Base-by-base conservation (phyloP, 2,329 filamentous ascomycete species). In the Volutella citrinella region DNA sequence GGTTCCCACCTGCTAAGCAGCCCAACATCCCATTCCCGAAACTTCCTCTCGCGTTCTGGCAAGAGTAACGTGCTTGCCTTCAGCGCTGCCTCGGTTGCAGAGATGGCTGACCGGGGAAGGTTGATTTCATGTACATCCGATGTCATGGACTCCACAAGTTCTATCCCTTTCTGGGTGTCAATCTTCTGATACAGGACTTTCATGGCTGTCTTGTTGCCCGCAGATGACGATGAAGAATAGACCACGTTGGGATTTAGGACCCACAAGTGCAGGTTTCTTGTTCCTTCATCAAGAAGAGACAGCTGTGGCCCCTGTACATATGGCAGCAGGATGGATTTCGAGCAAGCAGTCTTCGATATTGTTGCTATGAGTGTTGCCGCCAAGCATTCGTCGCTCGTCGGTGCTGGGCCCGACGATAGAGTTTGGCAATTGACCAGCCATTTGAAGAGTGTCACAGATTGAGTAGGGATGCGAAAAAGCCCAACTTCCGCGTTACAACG, bases 21-120 rank as follows among this genome's bases (percentile, higher is more conserved):
- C 3, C 80, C 81, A 6, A 87, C 78, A 17, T 71, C 70, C 82
- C 82, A 88, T n/a, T 72, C 74, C 52, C 76, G 69, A 45, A 85
- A 84, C 18, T 49, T 61, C 36, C 77, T 68, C 39, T 82, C 76
- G 8, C 63, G 63, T 1, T 46, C 53, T 3, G 83, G 82, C 8
- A 87, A 54, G 12, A 78, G 51, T 4, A 42, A 25, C 21, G 69
- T 75, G 44, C 73, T 80, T 7, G 51, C 52, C 10, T 63, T 52
- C 17, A 88, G 59, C 9, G 56, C 60, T 6, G 49, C 42, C 2
- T 57, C 46, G 7, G 82, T 56, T 19, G 63, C 61, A 6, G 54
- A 37, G 18, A 82, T 74, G 5, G 76, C 66, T 5, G 66, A 60
- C 3, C 41, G 43, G 0, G 80, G 77, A 19, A 86, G 57, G 19